These are phyloP conservation scores for Zangia roseola DNA, from an alignment of 768 basidiomycete genomes.

Conservation along the genomic window DNA sequence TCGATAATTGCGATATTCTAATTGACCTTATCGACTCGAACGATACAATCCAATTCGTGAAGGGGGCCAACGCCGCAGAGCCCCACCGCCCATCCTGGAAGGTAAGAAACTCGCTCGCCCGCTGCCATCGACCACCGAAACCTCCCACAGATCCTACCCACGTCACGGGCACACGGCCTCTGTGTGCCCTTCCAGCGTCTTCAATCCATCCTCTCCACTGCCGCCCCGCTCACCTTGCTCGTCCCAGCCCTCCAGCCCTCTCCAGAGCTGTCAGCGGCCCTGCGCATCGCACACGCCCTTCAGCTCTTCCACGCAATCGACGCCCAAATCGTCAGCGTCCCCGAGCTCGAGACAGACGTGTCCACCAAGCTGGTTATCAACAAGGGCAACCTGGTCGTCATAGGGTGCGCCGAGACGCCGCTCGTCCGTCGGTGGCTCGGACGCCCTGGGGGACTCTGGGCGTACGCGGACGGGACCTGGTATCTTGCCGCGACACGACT, in stretches of 20 bases:
- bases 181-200: slow-evolving; percentile 41
- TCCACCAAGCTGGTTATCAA: not conserved
- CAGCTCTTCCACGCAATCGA: slow-evolving; percentile 70
- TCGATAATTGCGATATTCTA: slow-evolving; percentile 14
- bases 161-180: not conserved
- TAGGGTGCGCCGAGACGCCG: slow-evolving; percentile 43
- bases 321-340: slow-evolving; percentile 50
- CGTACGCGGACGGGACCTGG: slow-evolving; percentile 21
- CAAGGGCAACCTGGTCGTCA: slow-evolving; percentile 56
- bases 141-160: slow-evolving; percentile 3
- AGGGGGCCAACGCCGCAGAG: not conserved
- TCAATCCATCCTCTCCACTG: slow-evolving; percentile 60
- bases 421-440: slow-evolving; percentile 36
- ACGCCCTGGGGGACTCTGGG: slow-evolving; percentile 12
- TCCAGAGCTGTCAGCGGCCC: slow-evolving; percentile 52
- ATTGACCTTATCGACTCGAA: not conserved
- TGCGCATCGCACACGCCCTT: slow-evolving; percentile 67
- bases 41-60: slow-evolving; percentile 11
- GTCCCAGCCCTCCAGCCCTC: slow-evolving; percentile 37
- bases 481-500: slow-evolving; percentile 13
- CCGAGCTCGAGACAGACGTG: slow-evolving; percentile 25
- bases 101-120: slow-evolving; percentile 9
- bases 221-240: slow-evolving; percentile 55
- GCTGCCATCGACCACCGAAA: not conserved
- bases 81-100: slow-evolving; percentile 15